phyloP scores from a whole-genome alignment of 768 basidiomycete genomes.

The Ramaria rubella region DNA sequence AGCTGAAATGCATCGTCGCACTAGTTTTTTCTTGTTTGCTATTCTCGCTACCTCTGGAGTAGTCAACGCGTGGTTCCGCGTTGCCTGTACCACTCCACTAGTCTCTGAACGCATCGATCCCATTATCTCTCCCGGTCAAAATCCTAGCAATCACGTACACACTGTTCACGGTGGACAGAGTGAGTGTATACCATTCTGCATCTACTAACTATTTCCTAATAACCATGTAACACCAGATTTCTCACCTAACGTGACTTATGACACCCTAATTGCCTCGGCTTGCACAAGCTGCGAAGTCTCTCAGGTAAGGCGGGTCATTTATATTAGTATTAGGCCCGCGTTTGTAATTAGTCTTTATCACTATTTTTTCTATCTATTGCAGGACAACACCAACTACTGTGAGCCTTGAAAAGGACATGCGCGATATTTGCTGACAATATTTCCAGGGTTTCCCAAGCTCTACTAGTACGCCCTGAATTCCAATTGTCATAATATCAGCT shows the following conservation, averaged over 20 bases:
- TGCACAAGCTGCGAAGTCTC: conserved; percentile 35
- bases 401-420: conserved; percentile 1
- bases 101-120: conserved; percentile 37
- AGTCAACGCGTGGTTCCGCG: conserved; percentile 31
- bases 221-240: conserved; percentile 25
- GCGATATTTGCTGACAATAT: not conserved
- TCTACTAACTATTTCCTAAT: not conserved
- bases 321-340: not conserved
- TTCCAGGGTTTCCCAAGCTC: conserved; percentile 37
- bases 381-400: conserved; percentile 37
- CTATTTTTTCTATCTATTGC: not conserved
- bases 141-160: conserved; percentile 33
- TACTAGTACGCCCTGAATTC: not conserved
- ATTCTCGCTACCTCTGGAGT: not conserved
- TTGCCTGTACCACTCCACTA: conserved; percentile 34
- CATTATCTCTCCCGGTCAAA: conserved; percentile 28
- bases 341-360: too few relatives aligned
- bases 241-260: conserved; percentile 28
- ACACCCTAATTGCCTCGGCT: conserved; percentile 28
- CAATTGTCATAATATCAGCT: not conserved
- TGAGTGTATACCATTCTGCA: conserved; percentile 20
- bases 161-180: conserved; percentile 21
- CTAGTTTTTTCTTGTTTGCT: too few relatives aligned
- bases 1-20: too few relatives aligned
- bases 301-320: not conserved